phyloP scores from a whole-genome alignment of 2,329 filamentous ascomycete species.

The Cladosporium cucumerinum region DNA sequence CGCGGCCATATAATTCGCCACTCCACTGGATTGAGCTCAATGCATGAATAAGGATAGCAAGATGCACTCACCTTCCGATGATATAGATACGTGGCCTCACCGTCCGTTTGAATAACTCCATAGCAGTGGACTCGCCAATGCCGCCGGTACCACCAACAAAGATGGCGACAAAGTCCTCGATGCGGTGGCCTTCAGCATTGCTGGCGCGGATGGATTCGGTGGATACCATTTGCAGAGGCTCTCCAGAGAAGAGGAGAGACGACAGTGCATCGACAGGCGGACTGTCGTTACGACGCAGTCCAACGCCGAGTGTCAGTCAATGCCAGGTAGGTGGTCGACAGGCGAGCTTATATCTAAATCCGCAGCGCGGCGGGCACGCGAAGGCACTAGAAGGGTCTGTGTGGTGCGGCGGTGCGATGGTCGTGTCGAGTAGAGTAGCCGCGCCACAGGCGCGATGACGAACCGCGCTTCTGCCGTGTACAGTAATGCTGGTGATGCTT shows the following conservation, averaged over 20 bases:
- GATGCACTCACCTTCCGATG: conserved; percentile 36
- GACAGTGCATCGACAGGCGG: conserved; percentile 13
- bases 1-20: background rate
- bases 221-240: conserved; percentile 11
- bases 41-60: background rate
- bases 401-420: background rate
- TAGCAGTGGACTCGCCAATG: conserved; percentile 43
- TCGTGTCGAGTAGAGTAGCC: background rate
- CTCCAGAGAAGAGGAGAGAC: background rate
- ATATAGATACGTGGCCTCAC: conserved; percentile 42
- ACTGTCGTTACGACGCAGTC: conserved; percentile 13
- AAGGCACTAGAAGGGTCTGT: background rate
- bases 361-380: background rate
- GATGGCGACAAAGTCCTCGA: conserved; percentile 34
- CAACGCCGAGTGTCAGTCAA: background rate
- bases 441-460: conserved; percentile 4
- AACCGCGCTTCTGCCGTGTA: conserved; percentile 1
- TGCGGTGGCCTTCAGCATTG: conserved; percentile 28
- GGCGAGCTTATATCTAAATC: background rate
- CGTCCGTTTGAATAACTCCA: conserved; percentile 41
- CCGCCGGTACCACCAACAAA: conserved; percentile 45
- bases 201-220: conserved; percentile 32
- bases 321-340: background rate
- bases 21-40: background rate
- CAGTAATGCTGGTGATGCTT: background rate